Evolutionary conservation across 495 filamentous ascomycete species (phyloP).

Genomic region (Melanomma pulvis-pyrius): DNA sequence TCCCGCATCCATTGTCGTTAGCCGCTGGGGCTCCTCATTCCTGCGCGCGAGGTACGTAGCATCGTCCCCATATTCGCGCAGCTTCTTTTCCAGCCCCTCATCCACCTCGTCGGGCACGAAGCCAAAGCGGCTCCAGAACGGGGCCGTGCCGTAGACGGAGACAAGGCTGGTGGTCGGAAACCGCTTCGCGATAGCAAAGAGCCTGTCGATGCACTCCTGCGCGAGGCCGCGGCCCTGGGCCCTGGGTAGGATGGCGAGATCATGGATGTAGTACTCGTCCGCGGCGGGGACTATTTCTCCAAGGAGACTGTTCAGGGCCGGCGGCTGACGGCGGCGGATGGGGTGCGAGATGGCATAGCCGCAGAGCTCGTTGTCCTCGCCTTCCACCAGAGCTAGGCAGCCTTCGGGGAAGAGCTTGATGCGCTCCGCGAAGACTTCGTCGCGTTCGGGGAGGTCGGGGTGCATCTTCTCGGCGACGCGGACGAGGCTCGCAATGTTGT

Average conservation of each 20-base stretch:
- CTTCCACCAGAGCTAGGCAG: conserved; percentile 8
- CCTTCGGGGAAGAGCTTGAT: conserved; percentile 18
- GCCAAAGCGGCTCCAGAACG: conserved; percentile 19
- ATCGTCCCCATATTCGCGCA: conserved; percentile 15
- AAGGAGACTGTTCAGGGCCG: conserved; percentile 7
- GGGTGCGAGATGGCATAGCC: conserved; percentile 25
- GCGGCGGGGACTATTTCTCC: neutral
- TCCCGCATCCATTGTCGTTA: no score
- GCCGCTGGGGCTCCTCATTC: neutral
- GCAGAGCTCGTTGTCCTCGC: conserved; percentile 1
- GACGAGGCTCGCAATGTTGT: conserved; percentile 7
- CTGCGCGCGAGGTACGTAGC: conserved; percentile 14
- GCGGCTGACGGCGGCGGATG: conserved; percentile 13
- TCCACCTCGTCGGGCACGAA: conserved; percentile 5
- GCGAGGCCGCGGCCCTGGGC: conserved; percentile 1
- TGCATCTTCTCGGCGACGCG: conserved; percentile 11
- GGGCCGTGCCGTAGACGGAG: conserved; percentile 6
- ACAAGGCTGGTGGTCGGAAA: conserved; percentile 3
- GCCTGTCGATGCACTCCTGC: neutral
- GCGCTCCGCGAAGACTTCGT: conserved; percentile 22
- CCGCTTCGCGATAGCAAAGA: conserved; percentile 1
- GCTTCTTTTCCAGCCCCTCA: neutral
- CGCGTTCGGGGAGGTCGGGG: conserved; percentile 18
- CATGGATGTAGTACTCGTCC: conserved; percentile 24
- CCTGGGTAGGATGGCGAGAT: conserved; percentile 15